Evolutionary conservation across 163 green algal genomes (phyloP).

Genomic region (Scenedesmus sp.): DNA sequence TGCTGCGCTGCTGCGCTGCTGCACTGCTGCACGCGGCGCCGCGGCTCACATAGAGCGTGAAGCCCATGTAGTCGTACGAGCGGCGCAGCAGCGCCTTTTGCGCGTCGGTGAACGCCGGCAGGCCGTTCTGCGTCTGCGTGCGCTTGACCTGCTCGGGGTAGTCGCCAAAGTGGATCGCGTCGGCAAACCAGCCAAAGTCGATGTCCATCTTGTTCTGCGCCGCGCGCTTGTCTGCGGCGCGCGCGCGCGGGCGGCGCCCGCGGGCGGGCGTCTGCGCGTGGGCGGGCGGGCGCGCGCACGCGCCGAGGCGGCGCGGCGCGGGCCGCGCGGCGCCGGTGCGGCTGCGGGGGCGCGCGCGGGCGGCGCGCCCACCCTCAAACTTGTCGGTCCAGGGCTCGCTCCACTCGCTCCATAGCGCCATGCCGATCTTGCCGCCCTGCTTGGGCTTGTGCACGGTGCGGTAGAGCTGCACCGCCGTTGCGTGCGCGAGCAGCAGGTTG

Average conservation of each 20-base stretch:
- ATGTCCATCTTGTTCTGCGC: slow-evolving; percentile 46
- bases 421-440: slow-evolving; percentile 47
- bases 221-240: slow-evolving; percentile 44
- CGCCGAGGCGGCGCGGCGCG: too few species aligned
- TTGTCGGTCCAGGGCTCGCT: slow-evolving; percentile 38
- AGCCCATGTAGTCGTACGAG: slow-evolving; percentile 65
- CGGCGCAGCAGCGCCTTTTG: slow-evolving; percentile 53
- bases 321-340: too few species aligned
- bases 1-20: too few species aligned
- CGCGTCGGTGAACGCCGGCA: slow-evolving; percentile 61
- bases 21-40: too few species aligned
- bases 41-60: slow-evolving; percentile 66
- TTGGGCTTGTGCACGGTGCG: slow-evolving; percentile 9
- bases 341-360: too few species aligned
- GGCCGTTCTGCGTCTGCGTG: not conserved
- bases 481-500: slow-evolving; percentile 69
- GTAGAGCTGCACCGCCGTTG: slow-evolving; percentile 61
- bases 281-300: too few species aligned
- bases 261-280: too few species aligned
- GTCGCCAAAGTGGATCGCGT: slow-evolving; percentile 60
- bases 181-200: slow-evolving; percentile 54
- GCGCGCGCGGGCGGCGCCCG: too few species aligned
- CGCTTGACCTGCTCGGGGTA: slow-evolving; percentile 57
- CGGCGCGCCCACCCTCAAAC: slow-evolving; percentile 2
- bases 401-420: slow-evolving; percentile 51